Percentiles rank a stretch among this genome's conserved stretches.
These are phyloP conservation scores for Penicillium olsonii DNA, from an alignment of 2,329 filamentous ascomycete genomes.

Conservation along the genomic window DNA sequence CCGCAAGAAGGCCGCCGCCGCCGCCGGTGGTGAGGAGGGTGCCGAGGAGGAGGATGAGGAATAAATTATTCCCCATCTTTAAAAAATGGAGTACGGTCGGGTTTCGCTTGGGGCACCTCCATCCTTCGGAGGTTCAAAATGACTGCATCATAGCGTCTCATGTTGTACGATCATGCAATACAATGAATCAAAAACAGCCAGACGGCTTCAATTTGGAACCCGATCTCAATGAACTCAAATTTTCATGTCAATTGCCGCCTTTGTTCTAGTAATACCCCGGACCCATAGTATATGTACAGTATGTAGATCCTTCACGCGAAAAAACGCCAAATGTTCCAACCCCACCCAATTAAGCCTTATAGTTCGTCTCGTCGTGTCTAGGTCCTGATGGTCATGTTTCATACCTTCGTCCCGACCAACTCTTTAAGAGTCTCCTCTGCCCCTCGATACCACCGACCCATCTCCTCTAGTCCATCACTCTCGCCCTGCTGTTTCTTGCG, in stretches of 20 bases:
- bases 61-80: constrained; percentile 37
- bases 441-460: constrained; percentile 49
- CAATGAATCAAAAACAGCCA: constrained; percentile 39
- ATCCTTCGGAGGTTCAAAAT: constrained; percentile 37
- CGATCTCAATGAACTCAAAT: constrained; percentile 15
- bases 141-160: constrained; percentile 41
- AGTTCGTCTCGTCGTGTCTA: constrained; percentile 19
- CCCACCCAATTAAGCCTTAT: constrained; percentile 6
- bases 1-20: constrained; percentile 99
- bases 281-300: constrained; percentile 14
- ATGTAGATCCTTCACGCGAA: constrained; percentile 9
- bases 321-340: constrained; percentile 24
- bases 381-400: constrained; percentile 2
- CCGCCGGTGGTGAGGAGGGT: constrained; percentile 64
- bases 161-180: constrained; percentile 44
- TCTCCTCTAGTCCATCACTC: constrained; percentile 48
- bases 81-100: constrained; percentile 40
- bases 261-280: neutral
- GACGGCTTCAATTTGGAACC: constrained; percentile 39
- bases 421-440: constrained; percentile 44
- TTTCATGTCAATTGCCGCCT: neutral
- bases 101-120: constrained; percentile 39
- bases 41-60: constrained; percentile 80
- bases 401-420: constrained; percentile 37
- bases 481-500: constrained; percentile 47